Percentiles rank a stretch among this genome's conserved stretches.
Conservation (phyloP, 2,329 filamentous ascomycete genomes). For the Cladosporium sp. region DNA sequence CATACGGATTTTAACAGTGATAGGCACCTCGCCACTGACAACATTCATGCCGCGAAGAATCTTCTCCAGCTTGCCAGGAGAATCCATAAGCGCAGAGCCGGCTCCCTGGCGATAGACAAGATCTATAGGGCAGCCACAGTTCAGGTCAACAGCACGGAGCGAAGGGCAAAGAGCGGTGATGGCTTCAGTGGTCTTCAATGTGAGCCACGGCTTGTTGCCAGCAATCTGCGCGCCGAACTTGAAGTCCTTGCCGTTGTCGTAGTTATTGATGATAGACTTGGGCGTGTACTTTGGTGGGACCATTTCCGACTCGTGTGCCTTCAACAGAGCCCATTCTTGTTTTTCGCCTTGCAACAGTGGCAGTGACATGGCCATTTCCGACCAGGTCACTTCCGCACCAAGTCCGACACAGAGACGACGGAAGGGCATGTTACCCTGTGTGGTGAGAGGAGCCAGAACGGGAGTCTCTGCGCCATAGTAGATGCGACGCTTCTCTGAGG, state of each 20-base stretch:
- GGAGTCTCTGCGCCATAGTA: slow-evolving; percentile 96
- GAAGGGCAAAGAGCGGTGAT: slow-evolving; percentile 76
- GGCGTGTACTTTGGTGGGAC: slow-evolving; percentile 68
- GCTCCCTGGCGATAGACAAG: slow-evolving; percentile 85
- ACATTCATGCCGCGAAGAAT: slow-evolving; percentile 96
- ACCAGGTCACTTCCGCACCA: slow-evolving; percentile 91
- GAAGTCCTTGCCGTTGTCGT: slow-evolving; percentile 79
- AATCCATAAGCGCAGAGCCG: slow-evolving; percentile 89
- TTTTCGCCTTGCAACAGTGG: slow-evolving; percentile 88
- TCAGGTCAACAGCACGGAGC: slow-evolving; percentile 88
- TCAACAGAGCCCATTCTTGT: slow-evolving; percentile 92
- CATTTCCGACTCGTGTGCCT: slow-evolving; percentile 83
- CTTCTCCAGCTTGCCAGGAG: slow-evolving; percentile 83
- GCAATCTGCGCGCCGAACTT: slow-evolving; percentile 93
- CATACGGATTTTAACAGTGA: slow-evolving; percentile 93
- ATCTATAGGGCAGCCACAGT: slow-evolving; percentile 97
- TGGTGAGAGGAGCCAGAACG: slow-evolving; percentile 89
- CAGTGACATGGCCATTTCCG: slow-evolving; percentile 94
- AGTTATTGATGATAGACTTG: slow-evolving; percentile 66
- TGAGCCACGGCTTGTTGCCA: slow-evolving; percentile 87
- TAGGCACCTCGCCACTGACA: slow-evolving; percentile 85
- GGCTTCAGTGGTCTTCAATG: slow-evolving; percentile 82
- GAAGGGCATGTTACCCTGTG: slow-evolving; percentile 94
- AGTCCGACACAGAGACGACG: slow-evolving; percentile 85
- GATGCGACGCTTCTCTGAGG: slow-evolving; percentile 89